These are phyloP conservation scores for Paralagenidium karlingii DNA, from an alignment of 352 stramenopile genomes.

Conservation along the genomic window DNA sequence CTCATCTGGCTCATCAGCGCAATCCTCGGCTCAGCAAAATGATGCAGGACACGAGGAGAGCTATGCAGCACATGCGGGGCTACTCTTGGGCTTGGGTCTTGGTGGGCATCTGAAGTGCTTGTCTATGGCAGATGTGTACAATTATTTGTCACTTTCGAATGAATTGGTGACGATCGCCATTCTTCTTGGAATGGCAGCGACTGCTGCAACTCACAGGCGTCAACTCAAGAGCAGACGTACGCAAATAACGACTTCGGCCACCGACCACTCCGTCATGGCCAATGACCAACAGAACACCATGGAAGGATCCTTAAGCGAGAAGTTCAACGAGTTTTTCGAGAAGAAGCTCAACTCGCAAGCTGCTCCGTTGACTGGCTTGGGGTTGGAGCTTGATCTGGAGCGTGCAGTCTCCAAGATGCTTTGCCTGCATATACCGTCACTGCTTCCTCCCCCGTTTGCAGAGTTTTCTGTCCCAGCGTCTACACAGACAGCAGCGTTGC, in stretches of 20 bases:
- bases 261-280: not conserved
- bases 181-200: conserved; percentile 94
- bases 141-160: conserved; percentile 94
- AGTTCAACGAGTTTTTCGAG: too few species aligned
- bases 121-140: conserved; percentile 97
- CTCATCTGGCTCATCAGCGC: not conserved
- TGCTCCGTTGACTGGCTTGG: conserved; percentile 8
- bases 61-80: conserved; percentile 87
- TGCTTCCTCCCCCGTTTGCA: conserved; percentile 89
- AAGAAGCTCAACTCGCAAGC: conserved; percentile 13
- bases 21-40: conserved; percentile 6
- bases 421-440: conserved; percentile 94
- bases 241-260: not conserved
- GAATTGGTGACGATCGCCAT: conserved; percentile 95
- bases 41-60: conserved; percentile 16
- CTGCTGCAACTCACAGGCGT: conserved; percentile 80
- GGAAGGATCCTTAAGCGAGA: too few species aligned
- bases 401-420: conserved; percentile 96
- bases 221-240: conserved; percentile 7
- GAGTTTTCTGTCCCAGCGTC: conserved; percentile 93
- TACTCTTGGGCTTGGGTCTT: conserved; percentile 92
- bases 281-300: not conserved
- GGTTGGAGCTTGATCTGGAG: conserved; percentile 52
- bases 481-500: conserved; percentile 91
- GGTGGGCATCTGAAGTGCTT: conserved; percentile 91